phyloP scores from a whole-genome alignment of 2,329 filamentous ascomycete species.

The Clathrospora elynae region DNA sequence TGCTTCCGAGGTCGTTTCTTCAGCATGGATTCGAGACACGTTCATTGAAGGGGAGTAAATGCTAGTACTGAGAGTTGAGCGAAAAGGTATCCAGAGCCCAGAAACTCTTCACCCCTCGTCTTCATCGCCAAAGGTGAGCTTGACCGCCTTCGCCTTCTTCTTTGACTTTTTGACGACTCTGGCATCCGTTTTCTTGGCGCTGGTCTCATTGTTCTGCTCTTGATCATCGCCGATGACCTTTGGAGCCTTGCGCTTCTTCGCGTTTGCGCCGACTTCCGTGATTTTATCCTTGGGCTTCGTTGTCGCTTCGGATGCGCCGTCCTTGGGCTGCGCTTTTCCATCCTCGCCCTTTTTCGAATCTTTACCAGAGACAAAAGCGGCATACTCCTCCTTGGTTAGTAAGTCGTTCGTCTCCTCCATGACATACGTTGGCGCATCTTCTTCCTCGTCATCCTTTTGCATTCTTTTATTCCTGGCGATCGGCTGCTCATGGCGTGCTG shows the following conservation, averaged over 20 bases:
- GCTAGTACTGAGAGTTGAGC: background rate
- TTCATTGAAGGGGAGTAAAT: too few relatives aligned
- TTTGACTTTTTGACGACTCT: slow-evolving; percentile 41
- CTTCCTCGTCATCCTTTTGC: slow-evolving; percentile 68
- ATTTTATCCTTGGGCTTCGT: slow-evolving; percentile 39
- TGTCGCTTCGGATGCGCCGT: too few relatives aligned
- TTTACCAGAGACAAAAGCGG: slow-evolving; percentile 48
- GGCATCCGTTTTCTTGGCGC: slow-evolving; percentile 12
- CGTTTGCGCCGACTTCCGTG: slow-evolving; percentile 37
- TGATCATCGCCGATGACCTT: slow-evolving; percentile 44
- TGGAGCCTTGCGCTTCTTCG: slow-evolving; percentile 47
- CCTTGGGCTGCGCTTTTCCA: slow-evolving; percentile 9
- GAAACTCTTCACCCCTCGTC: slow-evolving; percentile 30
- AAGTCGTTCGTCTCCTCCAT: slow-evolving; percentile 73
- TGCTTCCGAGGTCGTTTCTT: too few relatives aligned
- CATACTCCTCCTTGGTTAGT: slow-evolving; percentile 57
- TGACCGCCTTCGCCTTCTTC: slow-evolving; percentile 46
- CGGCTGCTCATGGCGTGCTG: slow-evolving; percentile 52
- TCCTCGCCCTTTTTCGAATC: slow-evolving; percentile 21
- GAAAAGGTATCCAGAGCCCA: background rate
- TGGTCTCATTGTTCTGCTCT: slow-evolving; percentile 22
- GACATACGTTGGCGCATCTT: slow-evolving; percentile 76
- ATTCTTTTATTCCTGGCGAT: slow-evolving; percentile 53
- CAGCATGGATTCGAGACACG: too few relatives aligned
- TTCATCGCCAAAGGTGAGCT: slow-evolving; percentile 47